Percentiles rank a stretch among this genome's conserved stretches.
Conservation (phyloP, 768 basidiomycete genomes). For the Tubosaeta sp. region DNA sequence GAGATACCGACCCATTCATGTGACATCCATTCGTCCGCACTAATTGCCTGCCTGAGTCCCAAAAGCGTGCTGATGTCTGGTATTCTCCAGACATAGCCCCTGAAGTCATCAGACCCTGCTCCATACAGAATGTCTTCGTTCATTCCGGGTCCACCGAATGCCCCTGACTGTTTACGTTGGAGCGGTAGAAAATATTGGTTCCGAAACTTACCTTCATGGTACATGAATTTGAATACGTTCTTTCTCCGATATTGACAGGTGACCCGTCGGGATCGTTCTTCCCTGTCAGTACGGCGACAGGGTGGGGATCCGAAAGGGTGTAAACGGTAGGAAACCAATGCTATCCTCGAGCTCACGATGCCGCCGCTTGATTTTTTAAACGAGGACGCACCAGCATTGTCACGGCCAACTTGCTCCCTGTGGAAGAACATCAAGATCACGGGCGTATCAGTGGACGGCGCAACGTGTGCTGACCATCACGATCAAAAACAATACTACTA, state of each 20-base stretch:
- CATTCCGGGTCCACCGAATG: slow-evolving; percentile 61
- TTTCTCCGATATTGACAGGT: slow-evolving; percentile 40
- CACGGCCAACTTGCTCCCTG: slow-evolving; percentile 61
- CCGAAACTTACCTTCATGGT: slow-evolving; percentile 63
- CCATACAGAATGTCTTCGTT: slow-evolving; percentile 57
- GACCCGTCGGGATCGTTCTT: slow-evolving; percentile 52
- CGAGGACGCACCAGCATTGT: slow-evolving; percentile 55
- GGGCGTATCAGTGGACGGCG: slow-evolving; percentile 3
- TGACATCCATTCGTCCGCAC: slow-evolving; percentile 42
- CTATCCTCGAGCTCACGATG: slow-evolving; percentile 32
- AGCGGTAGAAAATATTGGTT: background rate
- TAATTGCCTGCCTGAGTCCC: slow-evolving; percentile 44
- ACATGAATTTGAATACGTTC: slow-evolving; percentile 65
- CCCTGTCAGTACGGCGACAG: slow-evolving; percentile 66
- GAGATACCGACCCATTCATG: slow-evolving; percentile 27
- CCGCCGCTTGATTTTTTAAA: background rate
- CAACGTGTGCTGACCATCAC: slow-evolving; percentile 46
- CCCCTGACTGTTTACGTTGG: slow-evolving; percentile 53
- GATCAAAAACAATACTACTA: slow-evolving; percentile 66
- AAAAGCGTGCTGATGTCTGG: slow-evolving; percentile 46
- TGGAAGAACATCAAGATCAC: background rate
- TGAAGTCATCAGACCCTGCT: slow-evolving; percentile 82
- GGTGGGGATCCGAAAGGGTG: slow-evolving; percentile 58
- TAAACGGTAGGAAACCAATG: slow-evolving; percentile 72
- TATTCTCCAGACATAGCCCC: slow-evolving; percentile 74